phyloP scores from a whole-genome alignment of 805 yeast genomes.

The Kazachstania kunashirensis region DNA sequence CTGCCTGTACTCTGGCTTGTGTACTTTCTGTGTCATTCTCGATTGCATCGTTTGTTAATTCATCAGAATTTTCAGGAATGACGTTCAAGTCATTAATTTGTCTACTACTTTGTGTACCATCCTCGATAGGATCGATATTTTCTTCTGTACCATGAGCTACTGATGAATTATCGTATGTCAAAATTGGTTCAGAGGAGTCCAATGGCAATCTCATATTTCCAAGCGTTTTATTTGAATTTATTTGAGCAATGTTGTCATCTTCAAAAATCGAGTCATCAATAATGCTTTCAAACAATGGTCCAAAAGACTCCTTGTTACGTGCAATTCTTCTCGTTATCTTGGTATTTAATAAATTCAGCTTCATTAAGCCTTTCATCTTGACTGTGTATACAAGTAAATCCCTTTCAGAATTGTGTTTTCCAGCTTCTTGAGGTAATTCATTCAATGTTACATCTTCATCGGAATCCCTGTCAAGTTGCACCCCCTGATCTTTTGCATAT shows the following conservation, averaged over 20 bases:
- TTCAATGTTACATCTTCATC: conserved; percentile 23
- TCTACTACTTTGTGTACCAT: conserved; percentile 2
- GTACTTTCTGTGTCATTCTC: neutral
- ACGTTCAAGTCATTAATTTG: conserved; percentile 5
- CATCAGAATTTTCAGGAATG: conserved; percentile 10
- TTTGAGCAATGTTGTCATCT: too few species aligned
- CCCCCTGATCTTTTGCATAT: conserved; percentile 13
- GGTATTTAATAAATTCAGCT: conserved; percentile 14
- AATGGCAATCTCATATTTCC: too few species aligned
- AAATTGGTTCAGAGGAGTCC: conserved; percentile 7
- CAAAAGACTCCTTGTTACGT: conserved; percentile 22
- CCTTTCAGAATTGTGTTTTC: conserved; percentile 13
- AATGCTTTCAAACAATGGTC: conserved; percentile 15
- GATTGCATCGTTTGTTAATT: conserved; percentile 1
- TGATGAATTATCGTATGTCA: neutral
- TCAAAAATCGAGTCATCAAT: conserved; percentile 20
- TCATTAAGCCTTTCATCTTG: conserved; percentile 23
- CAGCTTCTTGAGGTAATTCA: conserved; percentile 8
- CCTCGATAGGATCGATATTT: conserved; percentile 6
- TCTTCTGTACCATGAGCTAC: neutral
- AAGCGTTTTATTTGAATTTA: too few species aligned
- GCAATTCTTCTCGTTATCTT: conserved; percentile 13
- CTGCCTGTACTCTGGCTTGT: too few species aligned
- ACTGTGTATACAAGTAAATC: conserved; percentile 21
- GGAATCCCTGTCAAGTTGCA: conserved; percentile 17